Evolutionary conservation across 2,329 filamentous ascomycete genomes (phyloP).

Genomic region (Tolypocladium tundrense): DNA sequence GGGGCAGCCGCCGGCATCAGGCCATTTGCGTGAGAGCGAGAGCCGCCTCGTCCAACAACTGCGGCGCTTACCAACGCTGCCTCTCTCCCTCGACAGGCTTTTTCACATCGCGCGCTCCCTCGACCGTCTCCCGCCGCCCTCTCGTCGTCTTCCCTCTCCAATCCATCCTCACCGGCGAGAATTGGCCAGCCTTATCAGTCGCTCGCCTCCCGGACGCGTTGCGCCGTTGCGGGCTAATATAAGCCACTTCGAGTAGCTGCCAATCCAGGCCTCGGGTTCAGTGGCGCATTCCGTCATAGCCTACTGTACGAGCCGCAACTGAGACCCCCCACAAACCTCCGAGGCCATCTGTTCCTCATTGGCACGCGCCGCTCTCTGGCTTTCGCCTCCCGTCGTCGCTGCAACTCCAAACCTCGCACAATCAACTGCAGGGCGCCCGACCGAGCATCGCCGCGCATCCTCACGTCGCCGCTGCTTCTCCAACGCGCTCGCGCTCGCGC

Average conservation of each 20-base stretch:
- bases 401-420: not conserved
- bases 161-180: not conserved
- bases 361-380: not conserved
- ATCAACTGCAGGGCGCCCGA: not conserved
- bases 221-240: too few species aligned
- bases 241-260: not conserved
- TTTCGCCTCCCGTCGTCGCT: not conserved
- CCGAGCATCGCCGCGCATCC: not conserved
- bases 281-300: not conserved
- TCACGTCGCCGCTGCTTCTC: not conserved
- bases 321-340: not conserved
- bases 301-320: not conserved
- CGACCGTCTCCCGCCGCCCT: not conserved
- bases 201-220: not conserved
- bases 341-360: not conserved
- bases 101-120: too few species aligned
- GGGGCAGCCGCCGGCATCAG: not conserved
- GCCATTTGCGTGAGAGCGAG: not conserved
- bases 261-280: not conserved
- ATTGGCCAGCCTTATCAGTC: not conserved
- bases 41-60: not conserved
- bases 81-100: not conserved
- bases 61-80: not conserved
- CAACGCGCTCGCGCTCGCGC: constrained; percentile 1
- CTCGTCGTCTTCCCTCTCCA: too few species aligned